Evolutionary conservation across 192 early-diverging fungal species (phyloP).

Genomic region (Coemansia sp.): DNA sequence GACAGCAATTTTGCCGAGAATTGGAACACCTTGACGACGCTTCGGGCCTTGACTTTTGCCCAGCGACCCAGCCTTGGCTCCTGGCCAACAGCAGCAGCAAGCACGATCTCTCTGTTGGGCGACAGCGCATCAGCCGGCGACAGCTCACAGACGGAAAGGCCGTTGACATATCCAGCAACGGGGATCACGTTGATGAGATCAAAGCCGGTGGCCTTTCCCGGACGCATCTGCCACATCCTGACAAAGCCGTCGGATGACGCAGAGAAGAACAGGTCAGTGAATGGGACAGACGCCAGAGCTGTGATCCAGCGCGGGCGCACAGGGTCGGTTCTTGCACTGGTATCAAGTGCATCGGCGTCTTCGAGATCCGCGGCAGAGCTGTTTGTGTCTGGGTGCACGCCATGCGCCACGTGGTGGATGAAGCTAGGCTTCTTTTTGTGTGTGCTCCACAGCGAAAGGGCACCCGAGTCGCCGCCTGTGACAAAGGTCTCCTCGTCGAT

Average conservation of each 20-base stretch:
- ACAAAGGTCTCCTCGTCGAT: conserved; percentile 93
- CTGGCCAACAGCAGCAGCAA: conserved; percentile 80
- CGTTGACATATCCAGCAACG: conserved; percentile 64
- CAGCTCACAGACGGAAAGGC: conserved; percentile 37
- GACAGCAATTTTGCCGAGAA: conserved; percentile 28
- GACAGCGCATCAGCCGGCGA: conserved; percentile 9
- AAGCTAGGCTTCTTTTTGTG: conserved; percentile 92
- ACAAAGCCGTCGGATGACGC: conserved; percentile 88
- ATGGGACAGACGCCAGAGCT: conserved; percentile 74
- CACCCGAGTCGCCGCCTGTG: conserved; percentile 83
- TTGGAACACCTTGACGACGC: conserved; percentile 70
- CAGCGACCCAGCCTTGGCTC: conserved; percentile 92
- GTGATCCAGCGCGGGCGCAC: conserved; percentile 80
- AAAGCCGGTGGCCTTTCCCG: conserved; percentile 61
- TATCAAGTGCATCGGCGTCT: not conserved
- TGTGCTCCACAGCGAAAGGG: conserved; percentile 90
- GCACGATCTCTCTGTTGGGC: conserved; percentile 23
- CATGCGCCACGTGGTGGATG: conserved; percentile 74
- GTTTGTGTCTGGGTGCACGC: conserved; percentile 46
- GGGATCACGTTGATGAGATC: conserved; percentile 58
- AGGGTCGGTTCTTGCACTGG: not conserved
- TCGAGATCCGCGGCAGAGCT: not conserved
- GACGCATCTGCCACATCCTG: conserved; percentile 81
- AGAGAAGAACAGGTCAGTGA: conserved; percentile 87
- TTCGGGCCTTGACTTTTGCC: conserved; percentile 78